phyloP scores from a whole-genome alignment of 148 eudicot species.

The Hydrangea macrophylla region DNA sequence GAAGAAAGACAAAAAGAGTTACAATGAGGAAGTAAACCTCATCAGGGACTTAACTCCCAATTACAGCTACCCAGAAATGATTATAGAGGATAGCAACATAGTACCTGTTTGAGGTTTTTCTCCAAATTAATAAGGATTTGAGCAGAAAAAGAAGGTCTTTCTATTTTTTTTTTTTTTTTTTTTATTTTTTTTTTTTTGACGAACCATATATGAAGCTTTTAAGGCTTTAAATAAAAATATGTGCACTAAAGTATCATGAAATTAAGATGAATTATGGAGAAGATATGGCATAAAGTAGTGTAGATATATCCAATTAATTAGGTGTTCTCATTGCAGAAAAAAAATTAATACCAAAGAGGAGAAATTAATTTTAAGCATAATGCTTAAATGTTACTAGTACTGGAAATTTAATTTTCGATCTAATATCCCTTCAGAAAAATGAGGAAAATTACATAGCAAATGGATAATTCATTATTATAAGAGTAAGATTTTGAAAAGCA shows the following conservation, averaged over 20 bases:
- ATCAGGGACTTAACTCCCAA: slow-evolving; percentile 6
- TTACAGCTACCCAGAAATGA: not conserved
- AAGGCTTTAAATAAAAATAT: not conserved
- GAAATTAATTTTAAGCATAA: not conserved
- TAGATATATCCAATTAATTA: not conserved
- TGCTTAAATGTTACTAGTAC: not conserved
- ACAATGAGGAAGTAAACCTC: slow-evolving; percentile 2
- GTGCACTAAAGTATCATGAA: slow-evolving; percentile 8
- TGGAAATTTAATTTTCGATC: not conserved
- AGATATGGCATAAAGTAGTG: slow-evolving; percentile 1
- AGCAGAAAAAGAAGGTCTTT: not conserved
- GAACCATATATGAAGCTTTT: slow-evolving; percentile 6
- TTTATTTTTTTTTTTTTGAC: too few species aligned
- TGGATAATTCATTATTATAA: too few species aligned
- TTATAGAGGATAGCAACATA: slow-evolving; percentile 2
- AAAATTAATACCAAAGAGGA: not conserved
- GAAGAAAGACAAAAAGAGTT: not conserved
- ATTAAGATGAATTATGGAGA: slow-evolving; percentile 9
- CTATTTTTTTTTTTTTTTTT: too few species aligned
- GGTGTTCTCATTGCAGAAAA: not conserved
- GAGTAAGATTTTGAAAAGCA: too few species aligned
- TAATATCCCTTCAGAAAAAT: not conserved
- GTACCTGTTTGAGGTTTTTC: not conserved
- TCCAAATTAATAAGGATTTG: not conserved
- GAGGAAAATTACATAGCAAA: not conserved